phyloP scores from a whole-genome alignment of 495 filamentous ascomycete genomes.

The Aspergillus campestris region DNA sequence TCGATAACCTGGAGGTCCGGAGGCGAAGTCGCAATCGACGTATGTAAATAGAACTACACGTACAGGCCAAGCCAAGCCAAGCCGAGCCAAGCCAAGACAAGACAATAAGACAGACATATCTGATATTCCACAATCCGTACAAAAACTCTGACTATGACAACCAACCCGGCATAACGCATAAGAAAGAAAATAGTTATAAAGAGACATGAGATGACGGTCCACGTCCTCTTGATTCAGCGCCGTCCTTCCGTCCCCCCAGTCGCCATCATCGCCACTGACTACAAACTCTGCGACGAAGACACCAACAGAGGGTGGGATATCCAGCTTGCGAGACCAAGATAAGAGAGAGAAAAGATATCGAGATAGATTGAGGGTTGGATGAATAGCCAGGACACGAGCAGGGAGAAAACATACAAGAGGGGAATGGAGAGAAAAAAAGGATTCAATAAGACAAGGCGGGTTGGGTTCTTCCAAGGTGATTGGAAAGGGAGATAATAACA shows the following conservation, averaged over 20 bases:
- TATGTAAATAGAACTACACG: too few relatives aligned
- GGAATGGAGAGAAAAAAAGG: conserved; percentile 1
- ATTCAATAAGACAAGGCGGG: conserved; percentile 1
- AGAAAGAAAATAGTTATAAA: conserved; percentile 37
- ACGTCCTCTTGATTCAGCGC: conserved; percentile 16
- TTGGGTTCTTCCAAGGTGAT: conserved; percentile 7
- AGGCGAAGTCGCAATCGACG: too few relatives aligned
- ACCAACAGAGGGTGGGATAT: conserved; percentile 36
- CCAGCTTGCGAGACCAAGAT: conserved; percentile 31
- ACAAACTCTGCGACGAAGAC: conserved; percentile 23
- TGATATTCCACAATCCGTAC: conserved; percentile 24
- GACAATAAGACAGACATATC: conserved; percentile 4
- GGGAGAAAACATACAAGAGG: conserved; percentile 2
- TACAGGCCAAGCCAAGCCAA: too few relatives aligned
- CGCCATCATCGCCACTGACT: conserved; percentile 12
- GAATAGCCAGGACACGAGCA: conserved; percentile 7
- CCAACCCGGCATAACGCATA: conserved; percentile 38
- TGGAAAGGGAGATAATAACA: neutral
- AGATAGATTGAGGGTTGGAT: conserved; percentile 2
- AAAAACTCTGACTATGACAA: conserved; percentile 26
- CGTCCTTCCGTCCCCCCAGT: conserved; percentile 19
- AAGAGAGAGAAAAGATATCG: conserved; percentile 10
- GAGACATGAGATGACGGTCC: conserved; percentile 31
- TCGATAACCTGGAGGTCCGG: neutral
- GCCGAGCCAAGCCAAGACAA: conserved; percentile 3